These are phyloP conservation scores for Phyllachora maydis DNA, from an alignment of 2,329 filamentous ascomycete genomes.

Conservation along the genomic window DNA sequence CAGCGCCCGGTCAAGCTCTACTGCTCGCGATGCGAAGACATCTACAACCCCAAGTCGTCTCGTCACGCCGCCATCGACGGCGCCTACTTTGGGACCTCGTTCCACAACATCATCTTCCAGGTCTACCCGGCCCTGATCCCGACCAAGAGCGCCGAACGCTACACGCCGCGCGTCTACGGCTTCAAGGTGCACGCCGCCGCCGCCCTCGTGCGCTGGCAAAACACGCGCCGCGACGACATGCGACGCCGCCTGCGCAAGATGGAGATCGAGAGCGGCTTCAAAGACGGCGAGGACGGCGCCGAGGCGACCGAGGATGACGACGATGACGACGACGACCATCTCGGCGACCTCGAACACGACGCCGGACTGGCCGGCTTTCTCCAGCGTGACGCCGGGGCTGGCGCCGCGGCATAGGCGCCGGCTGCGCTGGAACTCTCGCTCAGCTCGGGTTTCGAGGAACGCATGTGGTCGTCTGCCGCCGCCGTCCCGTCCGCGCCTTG, in stretches of 20 bases:
- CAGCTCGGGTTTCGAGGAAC: no score
- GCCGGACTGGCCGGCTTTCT: conserved; percentile 2
- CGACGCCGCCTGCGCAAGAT: conserved; percentile 50
- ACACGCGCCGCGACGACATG: conserved; percentile 62
- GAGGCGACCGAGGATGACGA: conserved; percentile 44
- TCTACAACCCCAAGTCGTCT: conserved; percentile 96
- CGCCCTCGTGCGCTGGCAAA: conserved; percentile 80
- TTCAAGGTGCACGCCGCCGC: conserved; percentile 89
- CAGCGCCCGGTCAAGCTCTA: conserved; percentile 88
- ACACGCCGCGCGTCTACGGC: conserved; percentile 79
- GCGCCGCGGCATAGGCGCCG: conserved; percentile 1
- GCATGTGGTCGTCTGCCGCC: no score
- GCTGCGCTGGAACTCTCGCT: no score
- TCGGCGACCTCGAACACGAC: conserved; percentile 16
- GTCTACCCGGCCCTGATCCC: conserved; percentile 86
- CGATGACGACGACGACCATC: conserved; percentile 27
- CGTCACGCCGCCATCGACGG: conserved; percentile 91
- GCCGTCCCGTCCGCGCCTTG: no score
- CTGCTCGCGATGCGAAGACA: conserved; percentile 91
- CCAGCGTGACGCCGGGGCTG: background rate
- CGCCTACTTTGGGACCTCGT: conserved; percentile 93
- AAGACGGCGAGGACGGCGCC: conserved; percentile 40
- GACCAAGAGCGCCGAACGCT: conserved; percentile 65
- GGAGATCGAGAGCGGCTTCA: conserved; percentile 62
- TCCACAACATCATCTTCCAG: conserved; percentile 98